Conservation (phyloP, 148 eudicot genomes). For the Simmondsia chinensis region DNA sequence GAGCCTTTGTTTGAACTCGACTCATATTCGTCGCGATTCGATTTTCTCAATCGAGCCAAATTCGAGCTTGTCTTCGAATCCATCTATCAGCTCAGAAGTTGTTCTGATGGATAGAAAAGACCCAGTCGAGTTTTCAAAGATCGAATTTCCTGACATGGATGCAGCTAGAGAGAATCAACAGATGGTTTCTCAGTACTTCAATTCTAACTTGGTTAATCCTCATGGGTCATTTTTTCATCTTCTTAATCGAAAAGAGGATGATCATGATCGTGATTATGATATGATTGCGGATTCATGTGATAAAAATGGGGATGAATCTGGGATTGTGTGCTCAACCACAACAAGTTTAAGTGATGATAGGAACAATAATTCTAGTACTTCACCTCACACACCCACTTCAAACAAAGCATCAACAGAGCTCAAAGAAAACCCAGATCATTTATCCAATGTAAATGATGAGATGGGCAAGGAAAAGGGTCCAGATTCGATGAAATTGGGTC, state of each 20-base stretch:
- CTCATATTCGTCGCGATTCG: no score
- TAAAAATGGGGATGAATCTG: conserved; percentile 26
- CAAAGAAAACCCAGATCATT: conserved; percentile 7
- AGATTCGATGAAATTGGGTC: conserved; percentile 9
- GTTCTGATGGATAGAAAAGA: conserved; percentile 35
- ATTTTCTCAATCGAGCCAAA: conserved; percentile 7
- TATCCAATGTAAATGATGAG: conserved; percentile 17
- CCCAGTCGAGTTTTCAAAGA: conserved; percentile 43
- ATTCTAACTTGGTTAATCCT: conserved; percentile 6
- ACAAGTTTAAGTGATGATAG: conserved; percentile 54
- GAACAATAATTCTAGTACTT: conserved; percentile 33
- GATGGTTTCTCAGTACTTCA: conserved; percentile 59
- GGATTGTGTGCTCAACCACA: conserved; percentile 40
- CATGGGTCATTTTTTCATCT: conserved; percentile 60
- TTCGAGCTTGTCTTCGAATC: conserved; percentile 15
- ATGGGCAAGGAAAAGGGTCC: conserved; percentile 1
- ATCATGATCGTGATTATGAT: conserved; percentile 33
- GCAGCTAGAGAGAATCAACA: conserved; percentile 40
- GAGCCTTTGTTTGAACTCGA: conserved; percentile 26
- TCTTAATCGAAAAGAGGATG: conserved; percentile 16
- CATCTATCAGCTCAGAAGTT: conserved; percentile 51
- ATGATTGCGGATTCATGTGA: conserved; percentile 39
- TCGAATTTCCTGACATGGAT: conserved; percentile 65
- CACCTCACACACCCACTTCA: neutral
- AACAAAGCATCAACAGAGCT: conserved; percentile 16